These are phyloP conservation scores for Fusarium concolor DNA, from an alignment of 2,329 filamentous ascomycete genomes.

Conservation along the genomic window DNA sequence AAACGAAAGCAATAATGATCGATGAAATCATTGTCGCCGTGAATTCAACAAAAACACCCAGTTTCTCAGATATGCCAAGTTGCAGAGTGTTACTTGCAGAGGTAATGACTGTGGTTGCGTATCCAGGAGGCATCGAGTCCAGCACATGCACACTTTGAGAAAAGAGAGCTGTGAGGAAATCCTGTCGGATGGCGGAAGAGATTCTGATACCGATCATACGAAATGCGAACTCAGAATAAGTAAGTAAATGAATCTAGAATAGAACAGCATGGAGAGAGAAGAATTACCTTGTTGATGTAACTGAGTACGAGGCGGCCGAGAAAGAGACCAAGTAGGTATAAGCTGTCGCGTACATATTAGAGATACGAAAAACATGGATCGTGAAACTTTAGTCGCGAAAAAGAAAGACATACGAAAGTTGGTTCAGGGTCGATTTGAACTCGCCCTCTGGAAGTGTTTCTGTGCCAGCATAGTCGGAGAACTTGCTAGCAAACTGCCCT, in stretches of 20 bases:
- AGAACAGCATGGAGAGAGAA: rapidly evolving
- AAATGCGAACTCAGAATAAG: conserved; percentile 54
- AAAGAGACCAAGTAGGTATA: neutral
- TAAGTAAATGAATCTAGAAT: neutral
- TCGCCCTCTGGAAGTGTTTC: neutral
- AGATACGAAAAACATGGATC: rapidly evolving
- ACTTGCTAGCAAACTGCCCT: conserved; percentile 6
- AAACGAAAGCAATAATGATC: conserved; percentile 62
- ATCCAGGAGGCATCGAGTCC: conserved; percentile 61
- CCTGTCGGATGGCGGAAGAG: conserved; percentile 61
- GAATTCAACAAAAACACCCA: conserved; percentile 57
- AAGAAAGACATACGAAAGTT: neutral
- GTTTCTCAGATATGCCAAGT: conserved; percentile 64
- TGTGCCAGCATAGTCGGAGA: conserved; percentile 9
- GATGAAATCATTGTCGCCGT: conserved; percentile 50
- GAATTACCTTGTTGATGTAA: neutral
- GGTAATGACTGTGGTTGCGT: conserved; percentile 63
- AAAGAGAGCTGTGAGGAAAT: conserved; percentile 62
- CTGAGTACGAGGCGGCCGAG: neutral
- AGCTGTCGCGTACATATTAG: neutral
- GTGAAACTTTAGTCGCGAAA: too few relatives aligned
- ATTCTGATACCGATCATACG: conserved; percentile 62
- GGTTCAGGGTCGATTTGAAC: neutral
- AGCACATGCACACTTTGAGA: conserved; percentile 61
- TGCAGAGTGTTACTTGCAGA: conserved; percentile 64